A percentile compares a stretch with the other conserved stretches of the same genome.
phyloP scores from a whole-genome alignment of 2,329 filamentous ascomycete species.

The Talaromyces verruculosus region DNA sequence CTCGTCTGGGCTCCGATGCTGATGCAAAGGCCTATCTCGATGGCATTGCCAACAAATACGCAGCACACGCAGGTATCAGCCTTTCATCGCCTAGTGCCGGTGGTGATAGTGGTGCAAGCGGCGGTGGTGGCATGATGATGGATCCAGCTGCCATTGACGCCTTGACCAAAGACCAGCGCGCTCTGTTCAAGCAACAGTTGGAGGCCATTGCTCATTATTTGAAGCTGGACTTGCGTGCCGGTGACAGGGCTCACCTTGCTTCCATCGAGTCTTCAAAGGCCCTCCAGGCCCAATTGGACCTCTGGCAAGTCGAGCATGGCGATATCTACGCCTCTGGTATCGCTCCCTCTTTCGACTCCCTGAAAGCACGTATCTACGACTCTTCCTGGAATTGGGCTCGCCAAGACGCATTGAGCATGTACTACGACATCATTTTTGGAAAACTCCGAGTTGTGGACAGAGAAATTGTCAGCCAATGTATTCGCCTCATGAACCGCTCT shows the following conservation, averaged over 20 bases:
- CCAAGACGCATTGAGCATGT: conserved; percentile 97
- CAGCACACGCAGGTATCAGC: conserved; percentile 76
- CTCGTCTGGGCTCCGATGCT: conserved; percentile 82
- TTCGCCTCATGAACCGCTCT: conserved; percentile 98
- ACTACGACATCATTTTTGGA: conserved; percentile 98
- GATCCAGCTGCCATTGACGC: conserved; percentile 96
- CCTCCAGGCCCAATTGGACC: conserved; percentile 87
- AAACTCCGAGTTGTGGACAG: conserved; percentile 89
- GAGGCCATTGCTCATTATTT: conserved; percentile 93
- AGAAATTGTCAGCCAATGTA: conserved; percentile 97
- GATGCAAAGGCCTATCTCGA: conserved; percentile 94
- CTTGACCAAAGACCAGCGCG: conserved; percentile 92
- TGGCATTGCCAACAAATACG: conserved; percentile 85
- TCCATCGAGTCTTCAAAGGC: conserved; percentile 83
- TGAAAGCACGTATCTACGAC: conserved; percentile 95
- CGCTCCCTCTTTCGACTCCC: conserved; percentile 84
- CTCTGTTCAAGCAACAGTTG: conserved; percentile 96
- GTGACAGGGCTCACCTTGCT: conserved; percentile 86
- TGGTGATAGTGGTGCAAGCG: conserved; percentile 66
- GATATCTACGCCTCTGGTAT: conserved; percentile 96
- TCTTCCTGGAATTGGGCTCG: conserved; percentile 99
- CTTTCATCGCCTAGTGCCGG: conserved; percentile 71
- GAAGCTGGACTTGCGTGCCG: conserved; percentile 94
- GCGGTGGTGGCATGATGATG: conserved; percentile 94
- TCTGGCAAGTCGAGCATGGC: conserved; percentile 94